These are phyloP conservation scores for Saturnispora dispora DNA, from an alignment of 805 yeast genomes.

Conservation along the genomic window DNA sequence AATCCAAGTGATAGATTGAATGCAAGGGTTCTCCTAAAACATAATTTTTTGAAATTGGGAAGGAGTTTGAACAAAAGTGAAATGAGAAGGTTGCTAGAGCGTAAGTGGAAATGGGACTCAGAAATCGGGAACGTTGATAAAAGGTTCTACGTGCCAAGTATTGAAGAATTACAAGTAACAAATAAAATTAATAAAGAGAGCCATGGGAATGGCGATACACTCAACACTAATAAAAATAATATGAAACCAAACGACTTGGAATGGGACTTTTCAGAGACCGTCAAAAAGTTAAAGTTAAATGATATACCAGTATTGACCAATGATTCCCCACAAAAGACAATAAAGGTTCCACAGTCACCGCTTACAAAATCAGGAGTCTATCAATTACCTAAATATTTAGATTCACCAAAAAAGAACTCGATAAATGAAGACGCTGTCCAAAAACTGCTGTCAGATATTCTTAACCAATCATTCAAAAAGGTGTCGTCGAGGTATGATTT, in stretches of 20 bases:
- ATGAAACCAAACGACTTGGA: background rate
- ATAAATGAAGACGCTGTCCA: constrained; percentile 11
- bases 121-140: constrained; percentile 25
- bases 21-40: constrained; percentile 53
- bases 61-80: constrained; percentile 27
- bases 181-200: background rate
- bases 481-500: constrained; percentile 41
- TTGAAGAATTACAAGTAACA: background rate
- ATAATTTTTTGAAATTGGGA: constrained; percentile 45
- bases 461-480: constrained; percentile 35
- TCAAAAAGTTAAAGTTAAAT: background rate
- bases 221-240: background rate
- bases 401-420: constrained; percentile 10
- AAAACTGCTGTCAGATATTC: constrained; percentile 28
- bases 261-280: background rate
- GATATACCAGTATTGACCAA: constrained; percentile 3
- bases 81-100: constrained; percentile 34
- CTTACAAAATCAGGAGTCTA: background rate
- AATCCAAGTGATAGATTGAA: constrained; percentile 60
- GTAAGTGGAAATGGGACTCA: constrained; percentile 35
- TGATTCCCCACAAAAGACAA: constrained; percentile 4
- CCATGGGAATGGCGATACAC: background rate
- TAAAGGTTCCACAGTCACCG: constrained; percentile 19
- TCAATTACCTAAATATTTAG: background rate
- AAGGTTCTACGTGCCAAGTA: constrained; percentile 28